Evolutionary conservation across 331 rosid species (phyloP), one percentile per base, ranked within the genome.

Genomic region (Malus hybrid): DNA sequence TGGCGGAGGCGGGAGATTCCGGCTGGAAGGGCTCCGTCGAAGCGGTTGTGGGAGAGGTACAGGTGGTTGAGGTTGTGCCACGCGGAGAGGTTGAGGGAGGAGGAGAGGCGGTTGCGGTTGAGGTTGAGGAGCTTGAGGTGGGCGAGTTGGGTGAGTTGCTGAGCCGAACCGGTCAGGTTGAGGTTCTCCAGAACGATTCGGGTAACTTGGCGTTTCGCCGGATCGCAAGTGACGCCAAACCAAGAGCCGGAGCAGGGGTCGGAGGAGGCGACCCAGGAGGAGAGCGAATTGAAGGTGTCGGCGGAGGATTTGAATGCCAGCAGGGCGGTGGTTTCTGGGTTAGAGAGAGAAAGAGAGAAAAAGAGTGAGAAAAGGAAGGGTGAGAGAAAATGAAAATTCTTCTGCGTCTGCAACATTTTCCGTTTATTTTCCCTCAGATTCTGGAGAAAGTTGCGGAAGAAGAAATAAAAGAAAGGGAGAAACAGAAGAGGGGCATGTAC

Each of bases 181-280:
- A 81, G 79, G 13, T 54, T 69, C 56, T 81, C 82, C 3, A 81
- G 82, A 3, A 81, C 76, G 20, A 81, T 75, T 24, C 62, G 18
- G 3, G 76, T 73, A 73, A 81, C 69, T 28, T 29, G 76, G 5
- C 54, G 33, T 56, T 82, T 73, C 3, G 13, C 20, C 8, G 64
- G 36, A 59, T 81, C 63, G 79, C 85, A 81, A 10, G 79, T n/a
- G 76, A 81, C 81, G n/a, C 85, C 85, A 22, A 77, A 75, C 85
- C 82, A 81, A 5, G 75, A 27, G 7, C 70, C 46, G 69, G 82
- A 78, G 36, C 85, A 81, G 4, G 76, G 85, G 65, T 62, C 72
- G 32, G 84, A 50, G 22, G 79, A 73, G 24, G 70, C 7, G 55
- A 57, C 11, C 85, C 85, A 81, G 31, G 79, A 73, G 42, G 76